phyloP scores from a whole-genome alignment of 1,139 yeast genomes.

The Suhomyces bokatorum region DNA sequence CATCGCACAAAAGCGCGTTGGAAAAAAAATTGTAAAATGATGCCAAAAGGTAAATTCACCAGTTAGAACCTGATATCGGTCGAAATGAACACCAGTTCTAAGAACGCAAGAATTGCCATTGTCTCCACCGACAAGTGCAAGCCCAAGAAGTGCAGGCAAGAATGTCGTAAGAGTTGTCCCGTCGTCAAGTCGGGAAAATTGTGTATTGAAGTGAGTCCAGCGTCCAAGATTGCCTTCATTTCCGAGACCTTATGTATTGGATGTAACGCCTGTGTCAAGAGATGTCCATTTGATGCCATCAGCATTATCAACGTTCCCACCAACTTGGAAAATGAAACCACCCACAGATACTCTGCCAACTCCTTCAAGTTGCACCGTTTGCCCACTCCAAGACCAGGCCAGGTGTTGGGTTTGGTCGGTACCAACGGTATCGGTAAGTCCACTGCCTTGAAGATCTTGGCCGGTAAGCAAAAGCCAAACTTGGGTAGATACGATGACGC shows the following conservation, averaged over 20 bases:
- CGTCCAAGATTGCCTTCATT: slow-evolving; percentile 88
- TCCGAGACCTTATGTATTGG: slow-evolving; percentile 97
- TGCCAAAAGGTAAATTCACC: slow-evolving; percentile 3
- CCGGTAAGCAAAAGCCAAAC: slow-evolving; percentile 98
- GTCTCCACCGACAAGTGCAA: slow-evolving; percentile 92
- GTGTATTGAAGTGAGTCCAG: slow-evolving; percentile 94
- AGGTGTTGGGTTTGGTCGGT: slow-evolving; percentile 95
- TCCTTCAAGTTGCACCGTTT: slow-evolving; percentile 95
- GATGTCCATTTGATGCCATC: slow-evolving; percentile 97
- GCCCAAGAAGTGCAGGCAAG: slow-evolving; percentile 98
- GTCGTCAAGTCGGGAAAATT: slow-evolving; percentile 96
- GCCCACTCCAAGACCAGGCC: slow-evolving; percentile 99
- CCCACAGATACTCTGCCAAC: slow-evolving; percentile 97
- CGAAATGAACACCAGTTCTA: slow-evolving; percentile 19
- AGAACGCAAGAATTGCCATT: slow-evolving; percentile 87
- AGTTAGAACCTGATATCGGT: background rate
- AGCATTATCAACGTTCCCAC: slow-evolving; percentile 95
- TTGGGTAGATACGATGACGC: slow-evolving; percentile 92
- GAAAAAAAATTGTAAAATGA: slow-evolving; percentile 14
- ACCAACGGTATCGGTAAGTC: slow-evolving; percentile 99
- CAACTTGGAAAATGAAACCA: slow-evolving; percentile 84
- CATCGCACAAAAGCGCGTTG: slow-evolving; percentile 10
- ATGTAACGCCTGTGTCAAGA: slow-evolving; percentile 98
- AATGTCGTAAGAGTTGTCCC: slow-evolving; percentile 95
- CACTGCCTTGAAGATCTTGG: slow-evolving; percentile 94